These are phyloP conservation scores for Candida takata DNA, from an alignment of 805 yeast genomes.

Conservation along the genomic window DNA sequence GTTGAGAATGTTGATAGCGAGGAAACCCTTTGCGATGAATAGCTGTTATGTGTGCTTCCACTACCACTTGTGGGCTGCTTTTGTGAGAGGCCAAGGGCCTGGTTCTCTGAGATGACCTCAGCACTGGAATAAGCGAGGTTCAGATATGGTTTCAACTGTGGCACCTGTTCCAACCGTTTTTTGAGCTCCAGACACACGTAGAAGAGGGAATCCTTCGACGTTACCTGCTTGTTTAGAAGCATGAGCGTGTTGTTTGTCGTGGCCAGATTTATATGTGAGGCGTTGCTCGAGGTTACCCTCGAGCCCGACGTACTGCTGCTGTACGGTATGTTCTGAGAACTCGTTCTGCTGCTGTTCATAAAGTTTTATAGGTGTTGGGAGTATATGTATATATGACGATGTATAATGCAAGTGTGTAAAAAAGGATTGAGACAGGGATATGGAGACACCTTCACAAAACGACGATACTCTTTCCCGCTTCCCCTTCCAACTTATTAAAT, in stretches of 20 bases:
- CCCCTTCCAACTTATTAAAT: too few species aligned
- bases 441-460: too few species aligned
- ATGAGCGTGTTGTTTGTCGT: slow-evolving; percentile 24
- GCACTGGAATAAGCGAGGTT: slow-evolving; percentile 58
- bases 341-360: not conserved
- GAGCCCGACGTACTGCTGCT: slow-evolving; percentile 2
- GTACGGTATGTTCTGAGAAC: not conserved
- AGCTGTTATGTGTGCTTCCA: slow-evolving; percentile 7
- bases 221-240: slow-evolving; percentile 58
- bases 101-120: slow-evolving; percentile 66
- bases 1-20: slow-evolving; percentile 28
- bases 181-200: slow-evolving; percentile 56
- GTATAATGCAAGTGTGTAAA: too few species aligned
- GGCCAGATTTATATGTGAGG: slow-evolving; percentile 8
- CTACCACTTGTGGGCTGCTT: slow-evolving; percentile 20
- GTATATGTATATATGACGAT: too few species aligned
- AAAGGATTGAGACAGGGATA: too few species aligned
- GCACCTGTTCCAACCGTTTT: slow-evolving; percentile 47
- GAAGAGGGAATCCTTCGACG: slow-evolving; percentile 60
- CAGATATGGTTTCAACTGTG: slow-evolving; percentile 64
- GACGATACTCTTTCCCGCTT: too few species aligned
- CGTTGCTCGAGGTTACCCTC: slow-evolving; percentile 8
- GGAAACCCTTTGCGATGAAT: slow-evolving; percentile 22
- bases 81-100: slow-evolving; percentile 45
- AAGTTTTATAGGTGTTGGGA: too few species aligned